Evolutionary conservation across 2,329 filamentous ascomycete genomes (phyloP).

Genomic region (Graphilbum sp.): DNA sequence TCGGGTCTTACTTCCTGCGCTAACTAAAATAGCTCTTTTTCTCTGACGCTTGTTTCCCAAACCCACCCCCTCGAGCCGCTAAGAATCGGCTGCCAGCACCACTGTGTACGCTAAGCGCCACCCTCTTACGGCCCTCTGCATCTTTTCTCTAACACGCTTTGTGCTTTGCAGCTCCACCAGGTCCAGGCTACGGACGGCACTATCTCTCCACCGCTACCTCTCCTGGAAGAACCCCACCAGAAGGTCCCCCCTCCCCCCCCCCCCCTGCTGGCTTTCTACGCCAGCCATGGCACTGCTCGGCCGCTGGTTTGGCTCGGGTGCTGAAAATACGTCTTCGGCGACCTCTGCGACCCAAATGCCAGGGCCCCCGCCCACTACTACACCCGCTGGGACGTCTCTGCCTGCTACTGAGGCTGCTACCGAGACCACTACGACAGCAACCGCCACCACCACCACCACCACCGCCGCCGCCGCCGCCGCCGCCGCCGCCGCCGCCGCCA

Average conservation of each 20-base stretch:
- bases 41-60: not conserved
- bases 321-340: too few species aligned
- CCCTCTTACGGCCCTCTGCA: too few species aligned
- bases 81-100: conserved; percentile 4
- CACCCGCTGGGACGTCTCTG: not conserved
- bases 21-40: not conserved
- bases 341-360: too few species aligned
- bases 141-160: not conserved
- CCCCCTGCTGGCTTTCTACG: too few species aligned
- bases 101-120: conserved; percentile 3
- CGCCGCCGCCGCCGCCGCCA: conserved; percentile 2
- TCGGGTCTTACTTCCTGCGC: not conserved
- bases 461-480: not conserved
- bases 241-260: not conserved
- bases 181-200: not conserved
- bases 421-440: not conserved
- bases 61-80: conserved; percentile 1
- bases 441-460: not conserved
- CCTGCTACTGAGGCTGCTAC: not conserved
- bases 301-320: conserved; percentile 9
- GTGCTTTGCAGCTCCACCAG: not conserved
- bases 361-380: conserved; percentile 2
- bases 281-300: too few species aligned
- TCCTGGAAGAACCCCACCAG: not conserved
- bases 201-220: too few species aligned